Evolutionary conservation across 495 filamentous ascomycete species (phyloP).

Genomic region (Acidiella bohemica): DNA sequence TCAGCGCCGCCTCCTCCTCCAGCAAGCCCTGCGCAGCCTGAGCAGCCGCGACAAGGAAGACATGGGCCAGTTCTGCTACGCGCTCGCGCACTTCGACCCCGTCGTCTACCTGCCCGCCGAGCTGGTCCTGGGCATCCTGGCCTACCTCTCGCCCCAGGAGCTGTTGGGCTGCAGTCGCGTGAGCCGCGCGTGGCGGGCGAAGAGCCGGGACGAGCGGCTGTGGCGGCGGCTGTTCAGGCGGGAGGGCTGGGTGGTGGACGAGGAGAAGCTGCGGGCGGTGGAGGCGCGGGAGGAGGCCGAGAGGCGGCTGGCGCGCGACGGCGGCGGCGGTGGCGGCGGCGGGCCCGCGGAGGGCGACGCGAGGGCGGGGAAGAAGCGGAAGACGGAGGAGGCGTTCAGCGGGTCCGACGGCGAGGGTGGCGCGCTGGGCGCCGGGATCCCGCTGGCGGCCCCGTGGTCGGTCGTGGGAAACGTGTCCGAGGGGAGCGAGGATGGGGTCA

Average conservation of each 20-base stretch:
- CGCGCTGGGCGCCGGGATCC: too few species aligned
- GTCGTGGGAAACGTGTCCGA: background rate
- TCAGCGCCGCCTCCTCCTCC: constrained; percentile 37
- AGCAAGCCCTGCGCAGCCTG: constrained; percentile 55
- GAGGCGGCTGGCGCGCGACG: constrained; percentile 32
- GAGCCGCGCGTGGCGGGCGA: constrained; percentile 67
- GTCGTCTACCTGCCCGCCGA: constrained; percentile 73
- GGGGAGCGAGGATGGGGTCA: background rate
- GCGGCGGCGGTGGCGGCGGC: background rate
- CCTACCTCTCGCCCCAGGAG: constrained; percentile 63
- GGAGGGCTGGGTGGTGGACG: constrained; percentile 66
- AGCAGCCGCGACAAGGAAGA: constrained; percentile 60
- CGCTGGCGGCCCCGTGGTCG: too few species aligned
- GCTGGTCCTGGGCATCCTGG: constrained; percentile 75
- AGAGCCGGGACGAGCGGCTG: constrained; percentile 69
- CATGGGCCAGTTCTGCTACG: constrained; percentile 64
- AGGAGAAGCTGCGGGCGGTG: constrained; percentile 46
- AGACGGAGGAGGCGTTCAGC: constrained; percentile 16
- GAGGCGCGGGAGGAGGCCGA: constrained; percentile 46
- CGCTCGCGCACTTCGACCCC: constrained; percentile 83
- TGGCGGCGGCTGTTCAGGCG: constrained; percentile 70
- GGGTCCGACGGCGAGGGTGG: constrained; percentile 13
- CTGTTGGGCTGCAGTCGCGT: constrained; percentile 63
- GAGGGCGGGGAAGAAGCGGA: constrained; percentile 13
- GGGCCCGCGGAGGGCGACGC: constrained; percentile 6